A percentile compares a stretch with the other conserved stretches of the same genome.
These are phyloP conservation scores for Mycena metata DNA, from an alignment of 768 basidiomycete genomes.

Conservation along the genomic window DNA sequence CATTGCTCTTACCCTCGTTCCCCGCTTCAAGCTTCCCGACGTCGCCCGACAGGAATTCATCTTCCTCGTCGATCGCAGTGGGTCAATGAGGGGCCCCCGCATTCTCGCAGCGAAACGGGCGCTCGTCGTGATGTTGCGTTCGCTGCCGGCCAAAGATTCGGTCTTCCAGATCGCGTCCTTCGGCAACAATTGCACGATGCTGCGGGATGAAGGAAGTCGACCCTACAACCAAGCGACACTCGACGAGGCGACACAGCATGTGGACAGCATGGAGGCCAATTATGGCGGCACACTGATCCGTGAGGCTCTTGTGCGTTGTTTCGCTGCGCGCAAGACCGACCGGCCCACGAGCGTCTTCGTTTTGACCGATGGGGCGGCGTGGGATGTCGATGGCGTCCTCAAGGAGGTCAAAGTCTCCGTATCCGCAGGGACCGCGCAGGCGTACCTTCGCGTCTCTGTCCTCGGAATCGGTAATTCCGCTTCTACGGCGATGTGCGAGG, in stretches of 20 bases:
- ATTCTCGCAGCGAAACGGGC: conserved; percentile 55
- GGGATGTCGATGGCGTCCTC: conserved; percentile 32
- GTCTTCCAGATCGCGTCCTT: conserved; percentile 62
- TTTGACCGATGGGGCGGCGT: conserved; percentile 59
- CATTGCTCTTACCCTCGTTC: conserved; percentile 58
- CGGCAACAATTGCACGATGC: conserved; percentile 33
- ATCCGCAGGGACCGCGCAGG: conserved; percentile 33
- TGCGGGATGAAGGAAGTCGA: conserved; percentile 50
- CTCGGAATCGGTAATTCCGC: conserved; percentile 59
- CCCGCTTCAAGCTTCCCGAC: conserved; percentile 53
- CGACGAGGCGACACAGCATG: conserved; percentile 44
- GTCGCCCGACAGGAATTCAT: conserved; percentile 57
- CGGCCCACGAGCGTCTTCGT: conserved; percentile 59
- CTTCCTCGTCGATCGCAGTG: conserved; percentile 63
- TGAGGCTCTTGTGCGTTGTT: conserved; percentile 47
- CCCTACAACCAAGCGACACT: conserved; percentile 43
- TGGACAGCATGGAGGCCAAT: conserved; percentile 50
- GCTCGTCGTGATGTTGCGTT: conserved; percentile 54
- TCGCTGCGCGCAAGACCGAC: conserved; percentile 44
- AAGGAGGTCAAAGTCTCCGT: conserved; percentile 41
- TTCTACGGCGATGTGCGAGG: conserved; percentile 56
- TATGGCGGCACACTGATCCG: conserved; percentile 58
- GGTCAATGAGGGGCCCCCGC: conserved; percentile 51
- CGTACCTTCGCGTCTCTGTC: conserved; percentile 57
- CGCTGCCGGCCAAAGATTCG: conserved; percentile 51